A percentile compares a stretch with the other conserved stretches of the same genome.
Evolutionary conservation across 176 grass and related monocot species (phyloP).

Genomic region (Aegilops bicornis): DNA sequence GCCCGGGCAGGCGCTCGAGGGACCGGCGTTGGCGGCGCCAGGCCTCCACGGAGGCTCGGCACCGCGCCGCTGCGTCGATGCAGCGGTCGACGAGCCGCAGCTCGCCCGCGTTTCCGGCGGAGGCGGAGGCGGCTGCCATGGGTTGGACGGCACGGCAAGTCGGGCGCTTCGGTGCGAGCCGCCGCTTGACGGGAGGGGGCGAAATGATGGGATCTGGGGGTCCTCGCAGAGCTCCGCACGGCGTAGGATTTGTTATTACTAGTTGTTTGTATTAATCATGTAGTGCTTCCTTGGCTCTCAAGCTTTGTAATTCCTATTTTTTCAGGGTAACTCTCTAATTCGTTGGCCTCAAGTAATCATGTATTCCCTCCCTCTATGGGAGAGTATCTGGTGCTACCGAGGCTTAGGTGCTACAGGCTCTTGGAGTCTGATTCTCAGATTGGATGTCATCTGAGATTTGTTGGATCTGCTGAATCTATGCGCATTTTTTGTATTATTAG

Average conservation of each 20-base stretch:
- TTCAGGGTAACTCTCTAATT: too few species aligned
- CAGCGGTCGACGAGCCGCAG: constrained; percentile 50
- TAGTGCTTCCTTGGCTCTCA: too few species aligned
- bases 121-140: constrained; percentile 16
- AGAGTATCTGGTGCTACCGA: too few species aligned
- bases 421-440: too few species aligned
- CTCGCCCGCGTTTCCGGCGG: neutral
- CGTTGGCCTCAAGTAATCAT: too few species aligned
- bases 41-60: constrained; percentile 52
- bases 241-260: neutral
- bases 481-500: too few species aligned
- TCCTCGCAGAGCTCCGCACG: neutral
- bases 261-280: too few species aligned
- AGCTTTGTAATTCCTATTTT: too few species aligned
- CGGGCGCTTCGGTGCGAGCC: neutral
- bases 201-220: neutral
- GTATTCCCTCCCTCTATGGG: too few species aligned
- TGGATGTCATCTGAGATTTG: too few species aligned
- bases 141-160: neutral
- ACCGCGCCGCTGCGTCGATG: constrained; percentile 56
- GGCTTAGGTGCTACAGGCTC: too few species aligned
- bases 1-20: constrained; percentile 68
- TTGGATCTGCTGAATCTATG: too few species aligned
- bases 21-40: constrained; percentile 86
- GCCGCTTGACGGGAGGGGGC: neutral